Evolutionary conservation across 2,329 filamentous ascomycete genomes (phyloP).

Genomic region (Colletotrichum cereale): DNA sequence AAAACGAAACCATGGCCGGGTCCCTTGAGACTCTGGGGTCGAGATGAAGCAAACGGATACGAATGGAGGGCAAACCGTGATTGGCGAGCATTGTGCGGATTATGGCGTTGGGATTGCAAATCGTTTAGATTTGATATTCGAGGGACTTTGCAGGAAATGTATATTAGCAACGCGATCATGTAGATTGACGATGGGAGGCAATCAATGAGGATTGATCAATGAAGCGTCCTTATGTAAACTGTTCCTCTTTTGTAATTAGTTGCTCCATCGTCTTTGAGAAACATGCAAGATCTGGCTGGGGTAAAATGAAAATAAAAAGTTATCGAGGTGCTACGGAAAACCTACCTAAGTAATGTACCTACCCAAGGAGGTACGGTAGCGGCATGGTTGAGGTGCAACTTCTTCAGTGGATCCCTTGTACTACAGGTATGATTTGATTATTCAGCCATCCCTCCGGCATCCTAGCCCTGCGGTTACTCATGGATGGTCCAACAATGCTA

Average conservation of each 20-base stretch:
- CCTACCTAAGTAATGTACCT: too few species aligned
- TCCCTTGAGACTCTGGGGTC: neutral
- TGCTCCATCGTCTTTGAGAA: neutral
- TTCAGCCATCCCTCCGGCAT: neutral
- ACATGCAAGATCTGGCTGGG: neutral
- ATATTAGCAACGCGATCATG: slow-evolving; percentile 31
- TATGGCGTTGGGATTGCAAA: slow-evolving; percentile 29
- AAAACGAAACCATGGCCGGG: neutral
- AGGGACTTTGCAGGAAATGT: slow-evolving; percentile 17
- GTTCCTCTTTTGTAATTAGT: neutral
- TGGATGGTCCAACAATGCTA: neutral
- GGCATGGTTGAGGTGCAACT: neutral
- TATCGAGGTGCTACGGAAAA: neutral
- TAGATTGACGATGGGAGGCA: slow-evolving; percentile 30
- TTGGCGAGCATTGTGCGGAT: slow-evolving; percentile 17
- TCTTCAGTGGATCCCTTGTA: neutral
- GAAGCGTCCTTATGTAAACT: neutral
- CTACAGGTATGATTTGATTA: neutral
- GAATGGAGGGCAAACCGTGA: slow-evolving; percentile 1
- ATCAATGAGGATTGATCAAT: neutral
- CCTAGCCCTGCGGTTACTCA: neutral
- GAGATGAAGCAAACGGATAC: neutral
- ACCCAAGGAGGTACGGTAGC: too few species aligned
- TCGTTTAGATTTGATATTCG: neutral
- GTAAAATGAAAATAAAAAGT: neutral